A percentile compares a stretch with the other conserved stretches of the same genome.
Conservation (phyloP, 2,329 filamentous ascomycete genomes). For the Pyrenochaeta sp. region DNA sequence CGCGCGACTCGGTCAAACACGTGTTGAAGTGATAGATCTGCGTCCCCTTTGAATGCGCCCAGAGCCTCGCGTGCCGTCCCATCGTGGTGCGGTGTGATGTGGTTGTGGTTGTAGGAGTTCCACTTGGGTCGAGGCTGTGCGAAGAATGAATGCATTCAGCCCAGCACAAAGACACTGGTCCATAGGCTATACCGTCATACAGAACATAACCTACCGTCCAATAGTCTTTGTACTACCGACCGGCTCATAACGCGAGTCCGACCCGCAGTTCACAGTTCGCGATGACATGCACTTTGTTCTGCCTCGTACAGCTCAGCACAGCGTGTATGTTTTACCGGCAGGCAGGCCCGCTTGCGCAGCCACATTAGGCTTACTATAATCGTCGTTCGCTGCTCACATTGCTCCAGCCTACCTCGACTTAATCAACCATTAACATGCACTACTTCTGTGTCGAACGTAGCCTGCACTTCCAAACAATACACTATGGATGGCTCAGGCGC, state of each 20-base stretch:
- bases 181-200: too few species aligned
- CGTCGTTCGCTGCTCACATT: neutral
- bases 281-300: conserved; percentile 7
- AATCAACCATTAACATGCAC: neutral
- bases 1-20: conserved; percentile 1
- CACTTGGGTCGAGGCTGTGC: neutral
- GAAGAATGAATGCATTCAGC: neutral
- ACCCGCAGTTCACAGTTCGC: neutral
- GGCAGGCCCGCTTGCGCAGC: conserved; percentile 17
- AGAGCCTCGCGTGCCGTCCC: neutral
- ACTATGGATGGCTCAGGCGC: neutral
- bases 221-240: neutral
- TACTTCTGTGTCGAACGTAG: neutral
- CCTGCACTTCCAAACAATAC: neutral
- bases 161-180: neutral
- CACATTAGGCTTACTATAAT: conserved; percentile 8
- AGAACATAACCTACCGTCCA: neutral
- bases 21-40: neutral
- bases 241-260: neutral
- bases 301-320: conserved; percentile 13
- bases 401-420: neutral
- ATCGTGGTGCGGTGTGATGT: neutral
- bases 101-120: neutral
- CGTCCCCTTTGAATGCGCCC: conserved; percentile 2
- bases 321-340: conserved; percentile 1